Evolutionary conservation across 148 eudicot species (phyloP).

Genomic region (Heliamphora exappendiculata): DNA sequence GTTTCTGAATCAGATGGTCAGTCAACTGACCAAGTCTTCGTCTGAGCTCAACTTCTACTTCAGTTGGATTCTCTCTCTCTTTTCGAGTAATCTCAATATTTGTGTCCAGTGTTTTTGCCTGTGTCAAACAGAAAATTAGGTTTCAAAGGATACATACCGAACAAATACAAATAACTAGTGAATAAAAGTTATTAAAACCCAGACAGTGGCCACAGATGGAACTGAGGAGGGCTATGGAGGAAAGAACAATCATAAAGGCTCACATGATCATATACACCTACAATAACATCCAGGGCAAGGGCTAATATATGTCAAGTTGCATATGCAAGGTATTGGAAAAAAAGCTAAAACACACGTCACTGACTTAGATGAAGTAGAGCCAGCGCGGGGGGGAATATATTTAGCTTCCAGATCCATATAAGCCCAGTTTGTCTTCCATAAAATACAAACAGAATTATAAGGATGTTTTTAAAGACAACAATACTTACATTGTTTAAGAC

Average conservation of each 20-base stretch:
- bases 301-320: background rate
- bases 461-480: background rate
- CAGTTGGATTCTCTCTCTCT: conserved; percentile 71
- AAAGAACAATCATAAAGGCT: background rate
- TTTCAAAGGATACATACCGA: background rate
- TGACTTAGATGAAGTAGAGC: background rate
- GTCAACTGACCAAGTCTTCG: conserved; percentile 87
- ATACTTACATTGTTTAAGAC: background rate
- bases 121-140: conserved; percentile 14
- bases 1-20: conserved; percentile 94
- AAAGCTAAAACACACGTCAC: background rate
- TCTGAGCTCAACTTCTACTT: conserved; percentile 83
- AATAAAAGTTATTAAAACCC: background rate
- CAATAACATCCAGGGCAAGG: background rate
- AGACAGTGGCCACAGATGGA: background rate
- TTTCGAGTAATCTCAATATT: conserved; percentile 49
- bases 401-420: background rate
- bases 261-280: background rate
- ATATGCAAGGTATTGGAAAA: background rate
- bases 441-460: background rate
- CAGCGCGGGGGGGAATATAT: background rate
- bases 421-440: background rate
- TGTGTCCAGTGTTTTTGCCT: conserved; percentile 63
- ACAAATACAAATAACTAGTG: background rate
- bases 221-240: background rate